Percentiles rank a stretch among this genome's conserved stretches.
These are phyloP conservation scores for Boechera stricta DNA, from an alignment of 345 rosid species.

Conservation along the genomic window DNA sequence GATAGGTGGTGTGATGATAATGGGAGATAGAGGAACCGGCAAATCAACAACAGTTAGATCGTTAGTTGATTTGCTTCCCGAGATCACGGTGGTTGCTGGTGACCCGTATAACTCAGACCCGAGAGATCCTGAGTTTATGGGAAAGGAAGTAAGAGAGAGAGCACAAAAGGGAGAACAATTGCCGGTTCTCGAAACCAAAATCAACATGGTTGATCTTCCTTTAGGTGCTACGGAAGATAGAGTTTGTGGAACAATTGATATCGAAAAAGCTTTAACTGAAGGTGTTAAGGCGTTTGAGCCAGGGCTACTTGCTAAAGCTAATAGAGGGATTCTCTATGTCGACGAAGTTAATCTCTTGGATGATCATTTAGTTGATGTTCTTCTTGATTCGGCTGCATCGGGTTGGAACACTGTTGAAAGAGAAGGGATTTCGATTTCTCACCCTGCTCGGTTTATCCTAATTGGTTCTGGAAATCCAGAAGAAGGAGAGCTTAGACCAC, in stretches of 20 bases:
- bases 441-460: slow-evolving; percentile 89
- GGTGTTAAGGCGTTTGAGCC: slow-evolving; percentile 96
- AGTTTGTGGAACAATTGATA: slow-evolving; percentile 91
- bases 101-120: slow-evolving; percentile 97
- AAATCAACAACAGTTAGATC: slow-evolving; percentile 92
- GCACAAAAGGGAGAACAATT: slow-evolving; percentile 60
- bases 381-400: slow-evolving; percentile 92
- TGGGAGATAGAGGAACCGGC: slow-evolving; percentile 97
- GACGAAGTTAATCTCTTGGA: slow-evolving; percentile 94
- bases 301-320: slow-evolving; percentile 91
- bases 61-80: slow-evolving; percentile 83
- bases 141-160: slow-evolving; percentile 73
- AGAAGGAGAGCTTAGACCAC: slow-evolving; percentile 93
- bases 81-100: slow-evolving; percentile 75
- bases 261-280: slow-evolving; percentile 87
- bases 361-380: slow-evolving; percentile 91
- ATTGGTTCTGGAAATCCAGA: slow-evolving; percentile 97
- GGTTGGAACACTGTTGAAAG: slow-evolving; percentile 98
- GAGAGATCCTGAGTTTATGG: slow-evolving; percentile 88
- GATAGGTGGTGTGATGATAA: slow-evolving; percentile 97
- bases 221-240: slow-evolving; percentile 94
- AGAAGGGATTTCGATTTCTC: slow-evolving; percentile 94
- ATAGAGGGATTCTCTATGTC: slow-evolving; percentile 88
- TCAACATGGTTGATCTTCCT: slow-evolving; percentile 95
- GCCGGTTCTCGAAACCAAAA: slow-evolving; percentile 52